These are phyloP conservation scores for Austropuccinia psidii DNA, from an alignment of 1,284 basidiomycete species.

Conservation along the genomic window DNA sequence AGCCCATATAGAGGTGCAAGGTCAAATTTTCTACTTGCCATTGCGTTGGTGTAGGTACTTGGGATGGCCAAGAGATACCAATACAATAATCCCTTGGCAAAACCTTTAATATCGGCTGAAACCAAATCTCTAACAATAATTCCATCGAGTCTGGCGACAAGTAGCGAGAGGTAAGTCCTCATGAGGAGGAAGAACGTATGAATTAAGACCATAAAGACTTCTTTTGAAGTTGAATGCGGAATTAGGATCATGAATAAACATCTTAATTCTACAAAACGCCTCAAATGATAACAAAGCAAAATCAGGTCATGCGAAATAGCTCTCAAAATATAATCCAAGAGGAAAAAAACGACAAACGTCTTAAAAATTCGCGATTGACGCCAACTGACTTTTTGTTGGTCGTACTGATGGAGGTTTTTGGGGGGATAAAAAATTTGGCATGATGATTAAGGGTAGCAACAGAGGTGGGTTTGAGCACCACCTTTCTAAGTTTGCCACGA, in stretches of 20 bases:
- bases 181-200: conserved; percentile 83
- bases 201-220: conserved; percentile 64
- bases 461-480: conserved; percentile 5
- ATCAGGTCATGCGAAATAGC: no score
- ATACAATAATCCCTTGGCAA: conserved; percentile 69
- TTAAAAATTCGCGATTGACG: conserved; percentile 69
- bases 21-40: conserved; percentile 55
- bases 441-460: not conserved
- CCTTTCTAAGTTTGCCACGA: conserved; percentile 34
- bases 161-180: conserved; percentile 74
- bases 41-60: conserved; percentile 90
- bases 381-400: conserved; percentile 50
- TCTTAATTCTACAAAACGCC: conserved; percentile 53
- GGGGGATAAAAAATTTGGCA: conserved; percentile 18
- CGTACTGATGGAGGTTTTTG: conserved; percentile 12
- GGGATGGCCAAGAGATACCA: conserved; percentile 90
- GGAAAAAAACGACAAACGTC: conserved; percentile 48
- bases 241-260: conserved; percentile 70
- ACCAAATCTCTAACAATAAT: conserved; percentile 80
- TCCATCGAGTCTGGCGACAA: conserved; percentile 83
- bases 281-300: not conserved
- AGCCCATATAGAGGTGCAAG: not conserved
- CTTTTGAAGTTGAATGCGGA: conserved; percentile 60
- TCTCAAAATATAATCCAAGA: not conserved
- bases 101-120: conserved; percentile 69